These are phyloP conservation scores for Paracorniculantispora psalliotae DNA, from an alignment of 2,329 filamentous ascomycete genomes.

Conservation along the genomic window DNA sequence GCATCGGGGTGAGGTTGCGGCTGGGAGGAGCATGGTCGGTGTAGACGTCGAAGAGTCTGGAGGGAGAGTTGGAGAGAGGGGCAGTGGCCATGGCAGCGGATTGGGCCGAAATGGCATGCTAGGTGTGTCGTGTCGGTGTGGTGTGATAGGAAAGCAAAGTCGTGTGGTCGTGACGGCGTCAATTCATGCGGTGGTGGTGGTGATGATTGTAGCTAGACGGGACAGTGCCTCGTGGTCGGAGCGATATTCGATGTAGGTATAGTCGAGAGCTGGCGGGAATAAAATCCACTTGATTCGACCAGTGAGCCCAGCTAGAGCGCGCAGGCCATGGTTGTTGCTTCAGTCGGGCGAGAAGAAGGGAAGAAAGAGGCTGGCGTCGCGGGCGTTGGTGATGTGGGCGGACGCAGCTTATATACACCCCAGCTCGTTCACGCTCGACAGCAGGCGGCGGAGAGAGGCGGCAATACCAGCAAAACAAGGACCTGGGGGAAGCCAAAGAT, in stretches of 20 bases:
- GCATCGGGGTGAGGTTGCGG: slow-evolving; percentile 33
- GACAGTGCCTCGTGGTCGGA: background rate
- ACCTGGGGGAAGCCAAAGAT: background rate
- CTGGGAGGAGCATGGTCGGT: slow-evolving; percentile 37
- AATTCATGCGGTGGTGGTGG: background rate
- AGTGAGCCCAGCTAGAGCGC: slow-evolving; percentile 6
- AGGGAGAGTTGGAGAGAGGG: slow-evolving; percentile 35
- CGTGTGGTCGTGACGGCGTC: background rate
- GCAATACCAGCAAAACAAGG: background rate
- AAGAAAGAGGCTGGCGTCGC: background rate
- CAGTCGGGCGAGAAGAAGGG: background rate
- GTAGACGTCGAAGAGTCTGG: slow-evolving; percentile 52
- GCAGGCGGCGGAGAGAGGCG: background rate
- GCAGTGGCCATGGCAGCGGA: slow-evolving; percentile 52
- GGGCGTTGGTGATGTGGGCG: slow-evolving; percentile 16
- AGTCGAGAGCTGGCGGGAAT: background rate
- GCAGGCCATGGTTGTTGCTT: background rate
- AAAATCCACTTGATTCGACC: background rate
- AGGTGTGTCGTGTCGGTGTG: background rate
- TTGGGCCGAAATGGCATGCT: slow-evolving; percentile 22
- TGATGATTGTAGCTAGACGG: background rate
- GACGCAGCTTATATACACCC: slow-evolving; percentile 11
- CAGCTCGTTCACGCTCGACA: background rate
- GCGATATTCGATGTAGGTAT: background rate
- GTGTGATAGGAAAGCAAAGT: background rate